Base-by-base conservation (phyloP, 352 stramenopile genomes). In the Phytophthora ramorum region DNA sequence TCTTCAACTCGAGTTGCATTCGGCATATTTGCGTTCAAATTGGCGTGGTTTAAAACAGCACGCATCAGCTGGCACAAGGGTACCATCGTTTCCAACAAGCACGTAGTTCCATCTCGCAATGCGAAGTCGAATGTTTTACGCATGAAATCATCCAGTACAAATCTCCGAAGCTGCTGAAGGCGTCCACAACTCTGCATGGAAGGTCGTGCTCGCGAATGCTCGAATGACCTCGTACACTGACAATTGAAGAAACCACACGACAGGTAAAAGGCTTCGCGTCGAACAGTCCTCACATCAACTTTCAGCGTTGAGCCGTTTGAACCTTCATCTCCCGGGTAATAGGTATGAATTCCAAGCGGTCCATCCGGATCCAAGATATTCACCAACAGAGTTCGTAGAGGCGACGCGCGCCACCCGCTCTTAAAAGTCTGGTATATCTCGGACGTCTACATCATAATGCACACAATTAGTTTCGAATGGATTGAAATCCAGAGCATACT, bases 361-460 rank as follows among this genome's bases (percentile, higher is more conserved):
- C 89, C 89, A 51, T 93, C 79, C 2, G 83, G 81, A 57, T 96
- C 89, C 7, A 96, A 75, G 4, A 90, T 71, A 32, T 96, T 96
- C 35, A 90, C 61, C 37, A 95, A 47, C 16, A 95, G 56, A 8
- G 82, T 91, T 56, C 84, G 79, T 47, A 96, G 44, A 52, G 83
- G 84, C 7, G 89, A 94, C 0, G 20, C 32, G 0, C 9, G 28
- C 84, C 87, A 96, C 0, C 89, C 87, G 1, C 22, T 69, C 13
- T 81, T 81, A 16, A 91, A 80, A 12, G 88, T 93, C 46, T 93
- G 87, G 58, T 95, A 96, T 13, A 78, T 87, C 20, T 92, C 80
- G 2, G 86, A 70, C 1, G 87, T 96, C 88, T 96, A 66, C 22
- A 63, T 34, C n/a, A 60, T 8, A 58, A 43, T 4, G 37, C 17